These are phyloP conservation scores for Trypanosoma lewisi DNA, from an alignment of 208 protist species.

Conservation along the genomic window DNA sequence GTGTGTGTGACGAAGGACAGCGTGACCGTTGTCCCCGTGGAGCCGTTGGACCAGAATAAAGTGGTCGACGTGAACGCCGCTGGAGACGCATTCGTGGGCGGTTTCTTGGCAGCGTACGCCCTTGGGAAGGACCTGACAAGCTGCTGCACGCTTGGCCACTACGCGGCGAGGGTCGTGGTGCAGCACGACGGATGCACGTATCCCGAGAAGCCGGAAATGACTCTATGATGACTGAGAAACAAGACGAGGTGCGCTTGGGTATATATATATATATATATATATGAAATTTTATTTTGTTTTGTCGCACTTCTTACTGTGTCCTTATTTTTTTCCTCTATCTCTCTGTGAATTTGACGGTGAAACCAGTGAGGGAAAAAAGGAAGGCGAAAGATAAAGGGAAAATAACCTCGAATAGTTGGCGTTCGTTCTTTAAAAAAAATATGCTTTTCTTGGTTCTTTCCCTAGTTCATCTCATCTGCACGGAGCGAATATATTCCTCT, in stretches of 20 bases:
- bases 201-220: slow-evolving; percentile 72
- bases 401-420: too few species aligned
- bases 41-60: slow-evolving; percentile 64
- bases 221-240: slow-evolving; percentile 18
- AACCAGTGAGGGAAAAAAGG: too few species aligned
- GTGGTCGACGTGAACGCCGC: slow-evolving; percentile 98
- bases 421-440: too few species aligned
- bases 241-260: not conserved
- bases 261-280: not conserved
- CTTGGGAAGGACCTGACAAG: slow-evolving; percentile 54
- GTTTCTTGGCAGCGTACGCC: slow-evolving; percentile 92
- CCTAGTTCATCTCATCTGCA: too few species aligned
- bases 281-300: not conserved
- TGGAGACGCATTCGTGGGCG: slow-evolving; percentile 98
- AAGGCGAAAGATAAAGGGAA: too few species aligned
- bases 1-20: slow-evolving; percentile 70
- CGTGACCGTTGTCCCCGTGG: slow-evolving; percentile 53
- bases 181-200: slow-evolving; percentile 93
- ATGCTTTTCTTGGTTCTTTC: too few species aligned
- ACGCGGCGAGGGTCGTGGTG: slow-evolving; percentile 90
- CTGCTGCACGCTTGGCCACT: slow-evolving; percentile 91
- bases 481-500: too few species aligned
- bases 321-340: too few species aligned
- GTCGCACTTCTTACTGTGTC: not conserved
- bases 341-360: too few species aligned